These are phyloP conservation scores for Flaveria ramosissima DNA, from an alignment of 129 eudicot genomes.

Conservation along the genomic window DNA sequence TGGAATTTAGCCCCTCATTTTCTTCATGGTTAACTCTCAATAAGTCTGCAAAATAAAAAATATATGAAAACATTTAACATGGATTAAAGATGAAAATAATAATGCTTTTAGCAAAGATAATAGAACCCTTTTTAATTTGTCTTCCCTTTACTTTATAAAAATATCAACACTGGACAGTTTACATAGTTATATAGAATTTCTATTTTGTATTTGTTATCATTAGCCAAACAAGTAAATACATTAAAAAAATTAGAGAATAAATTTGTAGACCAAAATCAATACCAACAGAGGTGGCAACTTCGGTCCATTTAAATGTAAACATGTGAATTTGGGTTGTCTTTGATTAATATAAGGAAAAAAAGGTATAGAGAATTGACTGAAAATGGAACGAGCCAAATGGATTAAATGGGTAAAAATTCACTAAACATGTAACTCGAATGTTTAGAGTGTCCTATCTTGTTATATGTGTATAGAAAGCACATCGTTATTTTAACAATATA, in stretches of 20 bases:
- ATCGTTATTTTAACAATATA: background rate
- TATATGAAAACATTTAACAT: constrained; percentile 4
- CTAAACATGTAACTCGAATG: background rate
- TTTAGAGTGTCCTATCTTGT: background rate
- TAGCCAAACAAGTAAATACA: background rate
- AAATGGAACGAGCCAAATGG: background rate
- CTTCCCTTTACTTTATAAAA: background rate
- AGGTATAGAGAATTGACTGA: background rate
- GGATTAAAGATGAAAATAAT: background rate
- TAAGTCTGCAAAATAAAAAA: constrained; percentile 37
- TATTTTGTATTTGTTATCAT: background rate
- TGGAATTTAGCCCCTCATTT: constrained; percentile 33
- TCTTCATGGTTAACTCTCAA: constrained; percentile 38
- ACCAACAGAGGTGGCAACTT: background rate
- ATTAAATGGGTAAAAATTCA: background rate
- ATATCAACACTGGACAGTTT: background rate
- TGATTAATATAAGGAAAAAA: background rate
- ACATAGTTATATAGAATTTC: background rate
- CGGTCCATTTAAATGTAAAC: background rate
- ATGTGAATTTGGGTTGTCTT: too few species aligned
- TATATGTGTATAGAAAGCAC: background rate
- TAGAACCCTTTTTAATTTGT: background rate
- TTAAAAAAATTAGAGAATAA: background rate
- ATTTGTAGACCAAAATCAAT: background rate
- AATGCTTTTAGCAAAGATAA: background rate